phyloP scores from a whole-genome alignment of 2,329 filamentous ascomycete genomes.

The Pseudogymnoascus sp. region DNA sequence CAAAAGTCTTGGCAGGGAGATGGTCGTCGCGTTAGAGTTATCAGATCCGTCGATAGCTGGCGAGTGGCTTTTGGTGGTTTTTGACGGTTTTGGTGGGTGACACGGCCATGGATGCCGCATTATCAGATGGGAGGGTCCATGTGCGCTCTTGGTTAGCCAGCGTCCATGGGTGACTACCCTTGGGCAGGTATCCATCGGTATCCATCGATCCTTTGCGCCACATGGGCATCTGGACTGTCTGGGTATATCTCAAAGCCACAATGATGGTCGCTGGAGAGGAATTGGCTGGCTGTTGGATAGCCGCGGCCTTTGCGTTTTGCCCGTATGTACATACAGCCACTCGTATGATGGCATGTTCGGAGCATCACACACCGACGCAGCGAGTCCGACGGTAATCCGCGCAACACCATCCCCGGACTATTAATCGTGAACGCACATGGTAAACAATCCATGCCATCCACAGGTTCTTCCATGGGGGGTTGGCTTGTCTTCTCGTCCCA shows the following conservation, averaged over 20 bases:
- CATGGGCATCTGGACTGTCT: not conserved
- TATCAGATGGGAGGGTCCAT: not conserved
- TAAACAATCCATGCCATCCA: not conserved
- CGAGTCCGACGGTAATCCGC: not conserved
- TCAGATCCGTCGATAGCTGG: slow-evolving; percentile 1
- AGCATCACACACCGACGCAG: not conserved
- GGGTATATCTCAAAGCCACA: not conserved
- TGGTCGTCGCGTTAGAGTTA: slow-evolving; percentile 7
- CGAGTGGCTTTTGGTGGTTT: slow-evolving; percentile 1
- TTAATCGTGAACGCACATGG: not conserved
- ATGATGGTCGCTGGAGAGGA: not conserved
- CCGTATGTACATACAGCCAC: not conserved
- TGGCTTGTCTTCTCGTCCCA: not conserved
- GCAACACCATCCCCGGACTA: not conserved
- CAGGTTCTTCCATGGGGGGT: no score
- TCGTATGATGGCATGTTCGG: not conserved
- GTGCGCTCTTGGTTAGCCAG: not conserved
- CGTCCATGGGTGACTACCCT: not conserved
- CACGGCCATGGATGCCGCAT: not conserved
- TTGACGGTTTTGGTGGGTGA: slow-evolving; percentile 2
- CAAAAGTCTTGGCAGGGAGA: slow-evolving; percentile 1
- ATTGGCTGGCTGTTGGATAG: not conserved
- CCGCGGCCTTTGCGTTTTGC: not conserved
- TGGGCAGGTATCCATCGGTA: not conserved
- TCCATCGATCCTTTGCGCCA: not conserved